These are phyloP conservation scores for Symbiodinium pilosum DNA, from an alignment of 73 alveolate species.

Conservation along the genomic window DNA sequence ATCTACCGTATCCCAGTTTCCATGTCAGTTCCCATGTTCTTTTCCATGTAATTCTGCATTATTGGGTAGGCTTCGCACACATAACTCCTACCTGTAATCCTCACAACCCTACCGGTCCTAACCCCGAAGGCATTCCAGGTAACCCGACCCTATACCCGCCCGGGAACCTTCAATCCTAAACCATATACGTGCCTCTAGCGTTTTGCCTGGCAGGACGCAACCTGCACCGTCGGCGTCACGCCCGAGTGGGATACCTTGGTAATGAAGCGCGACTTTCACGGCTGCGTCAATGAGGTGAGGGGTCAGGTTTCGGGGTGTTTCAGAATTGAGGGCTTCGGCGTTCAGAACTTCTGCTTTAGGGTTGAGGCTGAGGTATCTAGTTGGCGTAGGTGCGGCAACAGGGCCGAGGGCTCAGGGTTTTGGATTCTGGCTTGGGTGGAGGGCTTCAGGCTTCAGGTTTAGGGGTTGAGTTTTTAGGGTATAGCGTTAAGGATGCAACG, in stretches of 20 bases:
- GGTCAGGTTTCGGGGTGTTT: background rate
- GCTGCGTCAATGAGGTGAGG: constrained; percentile 41
- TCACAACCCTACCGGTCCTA: too few relatives aligned
- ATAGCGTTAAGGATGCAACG: background rate
- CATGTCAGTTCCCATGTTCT: too few relatives aligned
- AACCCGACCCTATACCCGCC: too few relatives aligned
- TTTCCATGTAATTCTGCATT: too few relatives aligned
- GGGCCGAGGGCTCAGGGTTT: background rate
- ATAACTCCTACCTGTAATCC: too few relatives aligned
- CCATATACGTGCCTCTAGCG: too few relatives aligned
- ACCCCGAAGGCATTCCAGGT: too few relatives aligned
- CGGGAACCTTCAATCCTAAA: too few relatives aligned
- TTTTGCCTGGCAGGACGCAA: constrained; percentile 21
- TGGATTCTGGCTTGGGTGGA: background rate
- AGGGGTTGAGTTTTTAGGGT: background rate
- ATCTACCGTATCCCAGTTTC: too few relatives aligned
- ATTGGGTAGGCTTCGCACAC: too few relatives aligned
- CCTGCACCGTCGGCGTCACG: background rate
- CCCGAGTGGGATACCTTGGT: constrained; percentile 34
- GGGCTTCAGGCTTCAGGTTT: background rate
- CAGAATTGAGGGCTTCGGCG: background rate
- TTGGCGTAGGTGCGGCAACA: background rate
- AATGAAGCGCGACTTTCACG: background rate
- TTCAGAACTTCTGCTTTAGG: background rate
- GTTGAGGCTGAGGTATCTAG: background rate